A percentile compares a stretch with the other conserved stretches of the same genome.
Evolutionary conservation across 2,329 filamentous ascomycete genomes (phyloP).

Genomic region (Geosmithia flava): DNA sequence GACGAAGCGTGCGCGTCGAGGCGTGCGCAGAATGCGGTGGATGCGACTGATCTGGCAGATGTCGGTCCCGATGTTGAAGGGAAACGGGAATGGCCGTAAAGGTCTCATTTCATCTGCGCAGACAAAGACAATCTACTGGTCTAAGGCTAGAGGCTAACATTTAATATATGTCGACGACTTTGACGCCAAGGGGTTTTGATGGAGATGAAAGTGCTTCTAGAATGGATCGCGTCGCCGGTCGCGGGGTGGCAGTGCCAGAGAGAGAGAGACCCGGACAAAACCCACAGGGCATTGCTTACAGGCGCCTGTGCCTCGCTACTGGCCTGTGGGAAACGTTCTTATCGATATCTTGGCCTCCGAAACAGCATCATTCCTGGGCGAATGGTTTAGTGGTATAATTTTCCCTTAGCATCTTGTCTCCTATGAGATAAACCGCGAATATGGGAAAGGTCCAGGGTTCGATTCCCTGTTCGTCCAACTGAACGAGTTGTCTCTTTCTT

Average conservation of each 20-base stretch:
- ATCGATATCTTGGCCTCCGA: neutral
- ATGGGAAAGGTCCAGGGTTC: neutral
- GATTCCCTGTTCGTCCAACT: neutral
- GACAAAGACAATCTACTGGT: neutral
- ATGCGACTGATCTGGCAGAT: constrained; percentile 63
- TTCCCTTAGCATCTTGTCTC: neutral
- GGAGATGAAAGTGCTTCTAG: too few species aligned
- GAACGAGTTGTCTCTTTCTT: neutral
- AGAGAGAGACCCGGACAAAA: too few species aligned
- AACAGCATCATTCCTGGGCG: neutral
- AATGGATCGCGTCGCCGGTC: too few species aligned
- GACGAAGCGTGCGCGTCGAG: constrained; percentile 30
- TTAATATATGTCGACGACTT: too few species aligned
- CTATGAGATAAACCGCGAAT: neutral
- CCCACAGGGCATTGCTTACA: neutral
- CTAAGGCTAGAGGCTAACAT: neutral
- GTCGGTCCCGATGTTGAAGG: constrained; percentile 63
- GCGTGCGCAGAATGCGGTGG: constrained; percentile 36
- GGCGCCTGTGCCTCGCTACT: too few species aligned
- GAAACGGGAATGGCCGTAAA: constrained; percentile 43
- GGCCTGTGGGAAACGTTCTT: neutral
- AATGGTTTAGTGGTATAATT: neutral
- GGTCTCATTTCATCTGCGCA: constrained; percentile 13
- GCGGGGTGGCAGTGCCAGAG: neutral
- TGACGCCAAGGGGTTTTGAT: too few species aligned